Percentiles rank a stretch among this genome's conserved stretches.
Evolutionary conservation across 306 rosid species (phyloP).

Genomic region (peach (Prunus persica)): DNA sequence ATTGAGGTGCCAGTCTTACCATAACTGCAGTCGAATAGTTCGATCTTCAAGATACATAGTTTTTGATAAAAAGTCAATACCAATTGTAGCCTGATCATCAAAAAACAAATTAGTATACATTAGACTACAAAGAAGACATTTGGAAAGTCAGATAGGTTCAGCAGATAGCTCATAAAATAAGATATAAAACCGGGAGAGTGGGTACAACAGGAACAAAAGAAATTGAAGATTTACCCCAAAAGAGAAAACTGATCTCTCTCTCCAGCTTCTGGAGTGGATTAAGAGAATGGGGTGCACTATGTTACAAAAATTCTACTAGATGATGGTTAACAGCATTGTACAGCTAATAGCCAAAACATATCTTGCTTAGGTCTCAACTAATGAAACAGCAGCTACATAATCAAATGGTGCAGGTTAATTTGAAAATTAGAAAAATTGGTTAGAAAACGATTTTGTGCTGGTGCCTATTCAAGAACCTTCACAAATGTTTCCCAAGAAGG

Average conservation of each 20-base stretch:
- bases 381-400: no score
- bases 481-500: no score
- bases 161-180: background rate
- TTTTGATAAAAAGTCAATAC: conserved; percentile 53
- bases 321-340: background rate
- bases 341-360: background rate
- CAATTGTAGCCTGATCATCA: conserved; percentile 45
- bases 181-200: background rate
- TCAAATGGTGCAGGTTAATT: no score
- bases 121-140: no score
- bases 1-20: conserved; percentile 22
- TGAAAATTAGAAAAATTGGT: no score
- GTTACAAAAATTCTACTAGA: background rate
- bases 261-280: background rate
- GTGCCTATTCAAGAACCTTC: no score
- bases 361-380: no score
- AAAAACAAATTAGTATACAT: background rate
- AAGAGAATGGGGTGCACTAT: background rate
- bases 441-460: no score
- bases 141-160: background rate
- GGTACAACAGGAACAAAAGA: background rate
- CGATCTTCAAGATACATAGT: conserved; percentile 65
- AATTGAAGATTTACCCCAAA: background rate
- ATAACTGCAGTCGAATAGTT: conserved; percentile 48
- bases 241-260: no score